A percentile compares a stretch with the other conserved stretches of the same genome.
These are phyloP conservation scores for Pseudonitzschia multiseries DNA, from an alignment of 108 stramenopile genomes.

Conservation along the genomic window DNA sequence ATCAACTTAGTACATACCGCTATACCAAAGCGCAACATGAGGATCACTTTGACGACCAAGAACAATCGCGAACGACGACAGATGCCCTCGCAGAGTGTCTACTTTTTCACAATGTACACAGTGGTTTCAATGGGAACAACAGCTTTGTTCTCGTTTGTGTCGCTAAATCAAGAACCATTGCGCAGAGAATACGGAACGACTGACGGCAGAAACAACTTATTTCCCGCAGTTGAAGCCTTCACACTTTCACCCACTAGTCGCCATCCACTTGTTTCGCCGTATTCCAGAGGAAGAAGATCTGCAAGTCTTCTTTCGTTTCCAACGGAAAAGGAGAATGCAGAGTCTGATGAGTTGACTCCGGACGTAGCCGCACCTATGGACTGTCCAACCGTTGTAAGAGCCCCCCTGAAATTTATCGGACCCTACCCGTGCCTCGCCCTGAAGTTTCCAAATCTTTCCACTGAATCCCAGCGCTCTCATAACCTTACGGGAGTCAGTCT, in stretches of 20 bases:
- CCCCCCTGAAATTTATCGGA: constrained; percentile 67
- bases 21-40: background rate
- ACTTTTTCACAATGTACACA: background rate
- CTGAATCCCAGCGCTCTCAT: constrained; percentile 54
- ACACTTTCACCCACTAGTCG: background rate
- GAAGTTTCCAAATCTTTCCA: constrained; percentile 67
- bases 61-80: background rate
- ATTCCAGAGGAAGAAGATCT: background rate
- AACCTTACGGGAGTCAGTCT: constrained; percentile 63
- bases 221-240: background rate
- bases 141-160: background rate
- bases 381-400: constrained; percentile 26
- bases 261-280: background rate
- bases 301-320: background rate
- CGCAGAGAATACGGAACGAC: no score
- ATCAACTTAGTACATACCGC: no score
- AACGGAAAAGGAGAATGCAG: background rate
- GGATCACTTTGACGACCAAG: background rate
- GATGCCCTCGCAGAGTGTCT: background rate
- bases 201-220: background rate
- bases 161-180: background rate
- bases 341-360: background rate
- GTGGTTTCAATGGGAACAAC: background rate
- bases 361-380: background rate
- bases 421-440: constrained; percentile 69